phyloP scores from a whole-genome alignment of 345 rosid species.

The rapeseed (Brassica napus) region DNA sequence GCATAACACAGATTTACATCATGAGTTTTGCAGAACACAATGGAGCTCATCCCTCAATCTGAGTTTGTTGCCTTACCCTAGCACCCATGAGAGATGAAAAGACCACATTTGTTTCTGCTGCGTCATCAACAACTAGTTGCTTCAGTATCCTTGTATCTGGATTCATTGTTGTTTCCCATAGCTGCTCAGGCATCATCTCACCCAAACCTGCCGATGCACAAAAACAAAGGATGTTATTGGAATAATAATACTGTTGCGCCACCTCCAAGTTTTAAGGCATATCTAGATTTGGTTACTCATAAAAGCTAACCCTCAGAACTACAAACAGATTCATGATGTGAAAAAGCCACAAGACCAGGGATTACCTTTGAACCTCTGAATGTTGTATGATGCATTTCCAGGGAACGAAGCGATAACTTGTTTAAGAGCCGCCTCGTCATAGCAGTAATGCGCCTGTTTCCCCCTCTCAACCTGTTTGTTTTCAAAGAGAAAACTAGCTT shows the following conservation, averaged over 20 bases:
- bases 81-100: conserved; percentile 96
- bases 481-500: conserved; percentile 24
- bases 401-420: conserved; percentile 64
- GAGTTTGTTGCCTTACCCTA: conserved; percentile 54
- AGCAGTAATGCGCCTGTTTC: conserved; percentile 75
- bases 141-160: conserved; percentile 78
- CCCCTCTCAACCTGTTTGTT: conserved; percentile 86
- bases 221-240: not conserved
- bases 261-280: not conserved
- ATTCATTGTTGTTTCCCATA: conserved; percentile 98
- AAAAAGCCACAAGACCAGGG: too few relatives aligned
- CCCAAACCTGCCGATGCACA: conserved; percentile 72
- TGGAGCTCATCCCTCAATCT: not conserved
- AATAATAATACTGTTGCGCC: not conserved
- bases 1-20: not conserved
- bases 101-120: conserved; percentile 67
- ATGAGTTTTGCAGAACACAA: not conserved
- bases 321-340: too few relatives aligned
- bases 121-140: conserved; percentile 83
- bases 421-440: conserved; percentile 71
- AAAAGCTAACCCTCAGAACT: too few relatives aligned
- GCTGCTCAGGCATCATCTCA: conserved; percentile 97
- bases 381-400: conserved; percentile 79
- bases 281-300: not conserved
- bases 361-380: conserved; percentile 98